These are phyloP conservation scores for Didymella lethalis DNA, from an alignment of 2,329 filamentous ascomycete species.

Conservation along the genomic window DNA sequence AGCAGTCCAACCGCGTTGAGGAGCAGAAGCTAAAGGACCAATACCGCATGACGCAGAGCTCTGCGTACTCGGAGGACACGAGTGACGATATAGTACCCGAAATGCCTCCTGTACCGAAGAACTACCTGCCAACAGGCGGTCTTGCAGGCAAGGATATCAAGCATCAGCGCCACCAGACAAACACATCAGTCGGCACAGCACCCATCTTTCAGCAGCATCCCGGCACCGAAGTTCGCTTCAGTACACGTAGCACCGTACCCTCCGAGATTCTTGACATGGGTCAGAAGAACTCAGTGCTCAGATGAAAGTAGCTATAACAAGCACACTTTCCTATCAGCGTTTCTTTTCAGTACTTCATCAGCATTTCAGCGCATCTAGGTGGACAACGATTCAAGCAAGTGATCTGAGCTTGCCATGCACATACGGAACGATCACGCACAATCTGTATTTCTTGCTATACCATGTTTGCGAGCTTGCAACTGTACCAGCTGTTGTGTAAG, in stretches of 20 bases:
- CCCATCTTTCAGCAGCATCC: constrained; percentile 52
- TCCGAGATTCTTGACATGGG: constrained; percentile 50
- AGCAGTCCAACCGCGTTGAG: constrained; percentile 50
- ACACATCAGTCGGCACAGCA: constrained; percentile 46
- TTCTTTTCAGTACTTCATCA: constrained; percentile 13
- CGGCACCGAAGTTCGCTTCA: constrained; percentile 52
- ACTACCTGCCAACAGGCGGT: constrained; percentile 26
- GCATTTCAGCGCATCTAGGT: constrained; percentile 18
- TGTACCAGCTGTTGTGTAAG: constrained; percentile 17
- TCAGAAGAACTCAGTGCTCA: constrained; percentile 32
- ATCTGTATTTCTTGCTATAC: constrained; percentile 7
- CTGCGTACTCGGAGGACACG: constrained; percentile 34
- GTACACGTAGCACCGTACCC: constrained; percentile 48
- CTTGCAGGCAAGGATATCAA: constrained; percentile 45
- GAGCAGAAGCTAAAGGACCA: constrained; percentile 48
- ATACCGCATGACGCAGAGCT: constrained; percentile 42
- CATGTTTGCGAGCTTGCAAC: constrained; percentile 13
- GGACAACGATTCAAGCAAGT: background rate
- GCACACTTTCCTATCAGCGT: constrained; percentile 7
- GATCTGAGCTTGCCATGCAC: background rate
- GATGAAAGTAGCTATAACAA: constrained; percentile 13
- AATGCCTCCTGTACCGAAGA: constrained; percentile 41
- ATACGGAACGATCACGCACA: constrained; percentile 11
- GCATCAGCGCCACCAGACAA: constrained; percentile 46
- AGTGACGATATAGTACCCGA: constrained; percentile 42